Base-by-base conservation (phyloP, 1,284 basidiomycete genomes). In the Tilletia setariae region DNA sequence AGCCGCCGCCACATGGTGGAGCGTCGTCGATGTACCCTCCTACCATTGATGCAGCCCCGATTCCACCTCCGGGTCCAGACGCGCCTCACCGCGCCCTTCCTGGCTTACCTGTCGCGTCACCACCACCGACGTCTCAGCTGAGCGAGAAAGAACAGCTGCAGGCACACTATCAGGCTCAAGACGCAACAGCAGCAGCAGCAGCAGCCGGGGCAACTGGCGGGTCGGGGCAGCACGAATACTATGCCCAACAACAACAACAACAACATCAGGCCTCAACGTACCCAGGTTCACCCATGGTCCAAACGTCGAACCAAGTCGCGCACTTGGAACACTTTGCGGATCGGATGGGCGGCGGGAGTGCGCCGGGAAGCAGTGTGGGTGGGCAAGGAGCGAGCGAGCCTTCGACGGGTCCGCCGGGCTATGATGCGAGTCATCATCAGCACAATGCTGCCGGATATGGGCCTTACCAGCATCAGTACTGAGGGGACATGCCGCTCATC, bases 371-470 rank as follows among this genome's bases (percentile, higher is more conserved):
- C 35, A 40, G 35, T 40, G 35, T 40, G 35, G 11, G 35, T 11
- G 35, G 35, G 11, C 35, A 40, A 40, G 35, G 35, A 40, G 35
- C 35, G 35, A 40, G 35, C 35, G 35, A 40, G 4, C 35, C 35
- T 40, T 40, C 35, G 11, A 11, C 35, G 11, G 35, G 35, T 11
- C 35, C 35, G 35, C 35, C 35, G 35, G 35, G 35, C 6, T 40
- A 40, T 40, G 35, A 40, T 40, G 35, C 35, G 35, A 11, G 35
- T 53, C 6, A 11, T 25, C 51, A 25, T 53, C 51, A 53, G 23
- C 25, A 53, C 4, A 4, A 25, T 79, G 79, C 4, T 40, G 35
- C 35, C 35, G 35, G 35, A 40, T 40, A 40, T 40, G 35, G 35
- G 11, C 11, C 35, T 40, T 40, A 40, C 11, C 35, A 40, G 35